Evolutionary conservation across 495 filamentous ascomycete species (phyloP).

Genomic region (Daldinia grandis): DNA sequence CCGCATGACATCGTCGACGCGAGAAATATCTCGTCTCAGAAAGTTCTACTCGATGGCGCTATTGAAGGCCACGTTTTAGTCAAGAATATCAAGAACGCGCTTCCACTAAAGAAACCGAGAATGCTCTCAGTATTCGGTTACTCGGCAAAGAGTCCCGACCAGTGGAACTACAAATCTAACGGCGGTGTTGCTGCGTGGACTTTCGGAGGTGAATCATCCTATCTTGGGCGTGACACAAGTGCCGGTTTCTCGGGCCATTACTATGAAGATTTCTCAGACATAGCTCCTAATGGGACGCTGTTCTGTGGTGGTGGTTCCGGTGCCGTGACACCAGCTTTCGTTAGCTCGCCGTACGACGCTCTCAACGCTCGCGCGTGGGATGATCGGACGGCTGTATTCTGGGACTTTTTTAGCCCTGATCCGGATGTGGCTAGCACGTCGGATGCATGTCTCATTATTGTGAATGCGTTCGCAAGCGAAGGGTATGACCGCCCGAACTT

Average conservation of each 20-base stretch:
- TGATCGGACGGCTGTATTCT: constrained; percentile 57
- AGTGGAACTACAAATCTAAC: constrained; percentile 50
- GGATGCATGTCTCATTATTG: constrained; percentile 67
- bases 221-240: constrained; percentile 45
- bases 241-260: constrained; percentile 35
- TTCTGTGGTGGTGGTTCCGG: constrained; percentile 60
- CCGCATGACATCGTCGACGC: constrained; percentile 55
- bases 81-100: constrained; percentile 58
- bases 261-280: constrained; percentile 44
- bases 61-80: constrained; percentile 59
- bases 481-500: constrained; percentile 46
- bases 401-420: constrained; percentile 45
- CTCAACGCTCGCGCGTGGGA: constrained; percentile 52
- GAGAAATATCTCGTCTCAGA: constrained; percentile 45
- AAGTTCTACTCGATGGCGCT: constrained; percentile 45
- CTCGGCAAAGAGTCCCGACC: constrained; percentile 41
- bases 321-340: constrained; percentile 55
- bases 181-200: constrained; percentile 43
- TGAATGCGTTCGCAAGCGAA: constrained; percentile 62
- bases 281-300: constrained; percentile 53
- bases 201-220: constrained; percentile 38
- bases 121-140: constrained; percentile 50
- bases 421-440: constrained; percentile 47
- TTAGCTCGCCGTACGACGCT: constrained; percentile 61
- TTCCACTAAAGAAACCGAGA: constrained; percentile 55